phyloP scores from a whole-genome alignment of 129 eudicot genomes.

The Apium graveolens region DNA sequence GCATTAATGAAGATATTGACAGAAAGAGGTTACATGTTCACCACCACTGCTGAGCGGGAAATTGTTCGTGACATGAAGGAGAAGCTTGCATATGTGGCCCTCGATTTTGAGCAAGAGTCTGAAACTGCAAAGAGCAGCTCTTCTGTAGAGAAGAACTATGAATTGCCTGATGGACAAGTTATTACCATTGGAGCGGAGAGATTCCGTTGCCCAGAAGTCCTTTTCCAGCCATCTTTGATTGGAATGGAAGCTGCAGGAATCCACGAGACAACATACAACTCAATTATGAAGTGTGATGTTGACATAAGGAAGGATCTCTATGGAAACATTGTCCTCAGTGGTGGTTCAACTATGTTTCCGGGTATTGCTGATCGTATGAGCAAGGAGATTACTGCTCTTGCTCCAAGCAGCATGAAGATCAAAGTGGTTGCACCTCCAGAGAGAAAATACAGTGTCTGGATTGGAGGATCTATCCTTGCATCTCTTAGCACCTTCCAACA shows the following conservation, averaged over 20 bases:
- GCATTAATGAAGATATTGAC: conserved; percentile 28
- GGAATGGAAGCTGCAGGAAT: conserved; percentile 11
- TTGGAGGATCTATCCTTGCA: conserved; percentile 4
- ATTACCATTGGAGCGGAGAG: conserved; percentile 5
- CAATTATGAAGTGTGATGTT: conserved; percentile 8
- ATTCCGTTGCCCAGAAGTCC: conserved; percentile 10
- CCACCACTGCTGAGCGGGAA: conserved; percentile 21
- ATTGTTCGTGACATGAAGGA: conserved; percentile 14
- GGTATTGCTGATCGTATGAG: conserved; percentile 11
- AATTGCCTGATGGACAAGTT: conserved; percentile 9
- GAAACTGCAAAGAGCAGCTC: conserved; percentile 11
- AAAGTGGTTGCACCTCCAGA: conserved; percentile 11
- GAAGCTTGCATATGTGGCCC: conserved; percentile 11
- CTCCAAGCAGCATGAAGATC: conserved; percentile 11
- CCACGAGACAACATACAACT: conserved; percentile 1
- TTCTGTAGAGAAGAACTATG: conserved; percentile 10
- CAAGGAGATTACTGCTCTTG: conserved; percentile 10
- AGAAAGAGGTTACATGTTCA: conserved; percentile 20
- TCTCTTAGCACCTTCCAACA: conserved; percentile 11
- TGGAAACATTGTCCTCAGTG: conserved; percentile 11
- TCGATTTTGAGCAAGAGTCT: conserved; percentile 7
- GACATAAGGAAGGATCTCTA: conserved; percentile 7
- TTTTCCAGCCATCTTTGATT: conserved; percentile 9
- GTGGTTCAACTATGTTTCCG: conserved; percentile 7
- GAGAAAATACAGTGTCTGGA: conserved; percentile 10